Evolutionary conservation across 192 early-diverging fungal genomes (phyloP), one percentile per base, ranked within the genome.

Genomic region (Rhizophagus sp.): DNA sequence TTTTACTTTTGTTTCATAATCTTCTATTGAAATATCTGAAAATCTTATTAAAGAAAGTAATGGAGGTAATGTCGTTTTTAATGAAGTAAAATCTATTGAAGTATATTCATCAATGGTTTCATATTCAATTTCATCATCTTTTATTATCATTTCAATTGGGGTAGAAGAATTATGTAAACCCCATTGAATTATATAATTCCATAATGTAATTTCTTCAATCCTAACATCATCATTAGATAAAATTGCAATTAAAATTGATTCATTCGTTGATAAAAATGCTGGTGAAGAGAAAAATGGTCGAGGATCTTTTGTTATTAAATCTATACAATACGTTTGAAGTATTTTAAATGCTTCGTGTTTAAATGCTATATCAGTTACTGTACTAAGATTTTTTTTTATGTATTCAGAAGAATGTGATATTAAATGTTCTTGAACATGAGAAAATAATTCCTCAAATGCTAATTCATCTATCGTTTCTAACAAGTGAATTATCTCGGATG

Each of bases 381-480:
- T n/a, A 52, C 41, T 36, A 24, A 66, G 19, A 44, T 66, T 19
- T 65, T 63, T 17, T 15, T 77, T 47, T 41, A 77, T n/a, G 34
- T 39, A 67, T 12, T 63, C 62, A 44, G 76, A 41, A n/a, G 36
- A 33, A 33, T 77, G 34, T 27, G 19, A 4, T 25, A 77, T 66
- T 15, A 77, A 49, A 47, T 39, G 24, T 13, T 77, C 41, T 24
- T 77, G 36, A 27, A 65, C 24, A 66, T 77, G 13, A 25, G 62
- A 34, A 66, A 77, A 47, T 39, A 77, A 44, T 17, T 77, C 76
- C 33, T 63, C 62, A 41, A 77, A 34, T 25, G 9, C 47, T 44
- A 77, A 24, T 77, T 77, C 76, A 27, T 77, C 76, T 11, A 36
- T 33, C 33, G 76, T 30, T 47, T 39, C 62, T 47, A 77, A 66